A percentile compares a stretch with the other conserved stretches of the same genome.
Conservation (phyloP, 2,329 filamentous ascomycete species). For the Sporothrix pallida region DNA sequence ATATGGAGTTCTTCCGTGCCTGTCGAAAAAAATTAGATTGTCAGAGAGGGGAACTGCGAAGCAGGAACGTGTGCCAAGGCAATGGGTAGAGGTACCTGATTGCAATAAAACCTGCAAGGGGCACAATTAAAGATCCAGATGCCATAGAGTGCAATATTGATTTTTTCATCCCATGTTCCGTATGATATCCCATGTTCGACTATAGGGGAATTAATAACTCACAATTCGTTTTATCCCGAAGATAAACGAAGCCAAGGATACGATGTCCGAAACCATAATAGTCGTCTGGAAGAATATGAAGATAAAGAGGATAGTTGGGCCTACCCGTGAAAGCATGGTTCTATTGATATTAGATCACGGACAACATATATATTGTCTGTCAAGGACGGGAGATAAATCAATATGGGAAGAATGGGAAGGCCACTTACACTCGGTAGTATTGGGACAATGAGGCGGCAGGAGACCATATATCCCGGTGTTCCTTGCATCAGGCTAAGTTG, state of each 20-base stretch:
- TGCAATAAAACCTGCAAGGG: no score
- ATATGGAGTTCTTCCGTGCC: neutral
- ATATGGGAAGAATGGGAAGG: neutral
- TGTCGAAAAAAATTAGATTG: neutral
- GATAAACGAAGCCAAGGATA: neutral
- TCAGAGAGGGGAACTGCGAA: neutral
- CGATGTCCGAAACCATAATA: no score
- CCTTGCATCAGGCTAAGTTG: conserved; percentile 1
- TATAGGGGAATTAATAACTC: no score
- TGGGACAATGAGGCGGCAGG: neutral
- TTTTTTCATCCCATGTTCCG: conserved; percentile 5
- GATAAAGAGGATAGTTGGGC: neutral
- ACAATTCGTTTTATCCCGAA: neutral
- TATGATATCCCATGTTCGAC: no score
- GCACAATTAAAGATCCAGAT: no score
- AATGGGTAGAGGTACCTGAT: neutral
- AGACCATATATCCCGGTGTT: neutral
- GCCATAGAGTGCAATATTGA: no score
- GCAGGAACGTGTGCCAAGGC: neutral
- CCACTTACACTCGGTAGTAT: neutral
- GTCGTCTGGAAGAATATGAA: neutral
- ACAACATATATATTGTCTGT: no score
- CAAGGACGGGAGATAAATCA: no score
- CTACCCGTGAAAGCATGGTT: no score
- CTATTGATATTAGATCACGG: no score